Evolutionary conservation across 768 basidiomycete species (phyloP).

Genomic region (Filobasidium floriforme): DNA sequence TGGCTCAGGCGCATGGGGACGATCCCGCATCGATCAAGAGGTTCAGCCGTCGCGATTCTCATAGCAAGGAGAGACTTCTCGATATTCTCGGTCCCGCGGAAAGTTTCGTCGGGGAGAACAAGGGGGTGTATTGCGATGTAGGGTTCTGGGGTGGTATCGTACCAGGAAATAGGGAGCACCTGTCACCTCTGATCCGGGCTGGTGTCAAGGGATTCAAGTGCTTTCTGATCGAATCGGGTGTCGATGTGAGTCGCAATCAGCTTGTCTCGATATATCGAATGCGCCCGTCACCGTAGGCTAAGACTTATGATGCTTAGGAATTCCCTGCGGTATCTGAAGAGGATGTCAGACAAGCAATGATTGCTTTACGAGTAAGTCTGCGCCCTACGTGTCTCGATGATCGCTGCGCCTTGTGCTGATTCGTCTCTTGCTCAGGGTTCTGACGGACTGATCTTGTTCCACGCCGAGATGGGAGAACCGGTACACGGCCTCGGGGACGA

Average conservation of each 20-base stretch:
- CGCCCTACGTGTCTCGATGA: neutral
- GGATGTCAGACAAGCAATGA: slow-evolving; percentile 66
- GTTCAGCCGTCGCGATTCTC: neutral
- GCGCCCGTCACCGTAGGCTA: neutral
- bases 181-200: slow-evolving; percentile 64
- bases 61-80: neutral
- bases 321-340: slow-evolving; percentile 75
- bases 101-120: slow-evolving; percentile 9
- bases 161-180: slow-evolving; percentile 76
- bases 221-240: slow-evolving; percentile 90
- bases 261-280: neutral
- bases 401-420: neutral
- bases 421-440: slow-evolving; percentile 51
- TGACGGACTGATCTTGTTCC: slow-evolving; percentile 72
- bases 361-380: slow-evolving; percentile 59
- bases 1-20: slow-evolving; percentile 14
- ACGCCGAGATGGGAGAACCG: slow-evolving; percentile 65
- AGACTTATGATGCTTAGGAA: slow-evolving; percentile 53
- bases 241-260: slow-evolving; percentile 56
- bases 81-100: slow-evolving; percentile 19
- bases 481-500: slow-evolving; percentile 37
- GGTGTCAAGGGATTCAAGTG: slow-evolving; percentile 97
- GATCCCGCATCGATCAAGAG: slow-evolving; percentile 11
- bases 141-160: slow-evolving; percentile 95
- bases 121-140: slow-evolving; percentile 59